Conservation (phyloP, 2,329 filamentous ascomycete genomes). For the Colletotrichum sp. region DNA sequence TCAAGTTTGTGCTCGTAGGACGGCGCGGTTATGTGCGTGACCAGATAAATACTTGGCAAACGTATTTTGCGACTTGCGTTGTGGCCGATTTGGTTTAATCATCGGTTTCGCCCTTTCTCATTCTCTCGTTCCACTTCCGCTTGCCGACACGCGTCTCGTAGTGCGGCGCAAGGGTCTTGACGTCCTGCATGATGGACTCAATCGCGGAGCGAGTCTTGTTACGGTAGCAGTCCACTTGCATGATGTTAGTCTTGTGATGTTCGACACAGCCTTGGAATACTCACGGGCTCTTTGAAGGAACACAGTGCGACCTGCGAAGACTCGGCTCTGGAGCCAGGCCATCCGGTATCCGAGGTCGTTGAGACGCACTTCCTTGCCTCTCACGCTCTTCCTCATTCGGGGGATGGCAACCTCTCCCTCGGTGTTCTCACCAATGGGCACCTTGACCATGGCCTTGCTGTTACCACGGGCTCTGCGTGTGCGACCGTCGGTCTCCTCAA, state of each 20-base stretch:
- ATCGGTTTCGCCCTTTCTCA: constrained; percentile 36
- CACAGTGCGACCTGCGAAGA: constrained; percentile 84
- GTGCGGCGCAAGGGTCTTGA: constrained; percentile 76
- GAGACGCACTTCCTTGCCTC: constrained; percentile 84
- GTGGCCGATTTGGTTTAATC: constrained; percentile 22
- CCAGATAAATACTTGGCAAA: background rate
- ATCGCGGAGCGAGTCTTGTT: constrained; percentile 89
- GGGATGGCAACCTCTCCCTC: constrained; percentile 79
- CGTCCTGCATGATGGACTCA: constrained; percentile 76
- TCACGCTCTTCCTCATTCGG: constrained; percentile 70
- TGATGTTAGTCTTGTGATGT: background rate
- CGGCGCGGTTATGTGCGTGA: constrained; percentile 8
- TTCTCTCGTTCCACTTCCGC: constrained; percentile 71
- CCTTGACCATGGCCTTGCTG: constrained; percentile 57
- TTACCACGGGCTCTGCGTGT: constrained; percentile 37
- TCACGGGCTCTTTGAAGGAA: constrained; percentile 91
- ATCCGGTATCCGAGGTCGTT: constrained; percentile 95
- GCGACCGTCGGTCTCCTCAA: constrained; percentile 56
- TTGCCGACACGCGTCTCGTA: constrained; percentile 91
- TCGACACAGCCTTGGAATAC: constrained; percentile 42
- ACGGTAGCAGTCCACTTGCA: constrained; percentile 86
- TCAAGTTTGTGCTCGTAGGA: background rate
- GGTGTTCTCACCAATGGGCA: constrained; percentile 71
- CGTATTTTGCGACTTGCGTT: background rate
- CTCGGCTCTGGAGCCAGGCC: constrained; percentile 94